Conservation (phyloP, 306 rosid genomes). For the Lathyrus oleraceus region DNA sequence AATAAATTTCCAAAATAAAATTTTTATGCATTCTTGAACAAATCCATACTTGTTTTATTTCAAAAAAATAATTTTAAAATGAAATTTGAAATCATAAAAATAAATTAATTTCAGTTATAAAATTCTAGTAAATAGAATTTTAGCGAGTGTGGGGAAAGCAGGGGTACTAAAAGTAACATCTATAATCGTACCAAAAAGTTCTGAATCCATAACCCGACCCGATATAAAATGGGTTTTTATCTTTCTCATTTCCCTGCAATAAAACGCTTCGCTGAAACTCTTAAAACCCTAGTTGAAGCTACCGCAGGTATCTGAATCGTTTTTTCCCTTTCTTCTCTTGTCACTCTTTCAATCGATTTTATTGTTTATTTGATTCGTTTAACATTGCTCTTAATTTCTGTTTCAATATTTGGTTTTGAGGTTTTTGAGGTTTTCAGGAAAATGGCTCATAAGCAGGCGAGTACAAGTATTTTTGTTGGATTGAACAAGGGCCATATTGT, state of each 20-base stretch:
- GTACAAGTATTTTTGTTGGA: constrained; percentile 77
- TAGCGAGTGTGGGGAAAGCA: no score
- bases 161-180: no score
- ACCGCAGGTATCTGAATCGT: background rate
- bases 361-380: background rate
- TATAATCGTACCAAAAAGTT: no score
- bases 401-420: background rate
- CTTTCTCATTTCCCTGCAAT: background rate
- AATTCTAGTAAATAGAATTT: no score
- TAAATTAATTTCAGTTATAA: no score
- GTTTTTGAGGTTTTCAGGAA: background rate
- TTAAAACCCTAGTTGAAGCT: constrained; percentile 10
- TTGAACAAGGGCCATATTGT: constrained; percentile 77
- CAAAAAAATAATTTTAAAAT: no score
- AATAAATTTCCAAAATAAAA: no score
- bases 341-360: background rate
- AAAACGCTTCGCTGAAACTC: background rate
- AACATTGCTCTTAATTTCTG: background rate
- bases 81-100: no score
- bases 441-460: constrained; percentile 90
- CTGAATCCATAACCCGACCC: background rate
- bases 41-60: no score
- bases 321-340: background rate
- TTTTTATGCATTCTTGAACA: no score
- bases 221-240: background rate